phyloP scores from a whole-genome alignment of 306 rosid genomes.

The Ochetophila trinervis region DNA sequence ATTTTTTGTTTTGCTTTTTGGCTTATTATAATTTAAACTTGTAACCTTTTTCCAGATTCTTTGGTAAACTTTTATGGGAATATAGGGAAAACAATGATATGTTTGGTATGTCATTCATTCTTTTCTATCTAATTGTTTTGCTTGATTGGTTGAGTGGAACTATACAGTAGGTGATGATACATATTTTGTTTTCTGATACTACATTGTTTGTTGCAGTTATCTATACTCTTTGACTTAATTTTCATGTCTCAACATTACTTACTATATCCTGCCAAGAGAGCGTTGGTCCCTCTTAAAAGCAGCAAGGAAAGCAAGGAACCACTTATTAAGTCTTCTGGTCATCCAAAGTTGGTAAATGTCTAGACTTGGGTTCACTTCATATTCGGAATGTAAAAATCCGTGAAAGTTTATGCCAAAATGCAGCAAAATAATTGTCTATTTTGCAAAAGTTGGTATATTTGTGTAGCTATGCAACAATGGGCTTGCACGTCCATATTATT shows the following conservation, averaged over 20 bases:
- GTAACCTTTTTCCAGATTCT: conserved; percentile 49
- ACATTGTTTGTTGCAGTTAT: conserved; percentile 49
- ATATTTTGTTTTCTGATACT: not conserved
- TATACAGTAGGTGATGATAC: no score
- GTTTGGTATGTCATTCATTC: conserved; percentile 55
- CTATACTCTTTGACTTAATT: conserved; percentile 72
- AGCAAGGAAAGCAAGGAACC: conserved; percentile 36
- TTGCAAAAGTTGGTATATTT: no score
- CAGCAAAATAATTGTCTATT: no score
- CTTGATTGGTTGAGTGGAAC: not conserved
- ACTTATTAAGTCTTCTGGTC: conserved; percentile 30
- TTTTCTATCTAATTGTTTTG: not conserved
- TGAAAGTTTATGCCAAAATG: no score
- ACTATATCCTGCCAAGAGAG: conserved; percentile 47
- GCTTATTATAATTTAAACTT: not conserved
- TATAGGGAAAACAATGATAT: conserved; percentile 71
- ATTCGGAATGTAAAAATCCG: no score
- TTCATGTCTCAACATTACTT: conserved; percentile 74
- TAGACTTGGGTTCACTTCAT: conserved; percentile 18
- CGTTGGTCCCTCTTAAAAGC: conserved; percentile 19
- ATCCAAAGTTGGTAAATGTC: conserved; percentile 31
- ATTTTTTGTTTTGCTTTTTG: conserved; percentile 11
- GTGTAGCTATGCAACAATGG: no score
- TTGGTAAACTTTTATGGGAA: conserved; percentile 89
- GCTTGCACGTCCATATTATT: no score